Base-by-base conservation (phyloP, 805 yeast genomes). In the Ogataea glucozyma region DNA sequence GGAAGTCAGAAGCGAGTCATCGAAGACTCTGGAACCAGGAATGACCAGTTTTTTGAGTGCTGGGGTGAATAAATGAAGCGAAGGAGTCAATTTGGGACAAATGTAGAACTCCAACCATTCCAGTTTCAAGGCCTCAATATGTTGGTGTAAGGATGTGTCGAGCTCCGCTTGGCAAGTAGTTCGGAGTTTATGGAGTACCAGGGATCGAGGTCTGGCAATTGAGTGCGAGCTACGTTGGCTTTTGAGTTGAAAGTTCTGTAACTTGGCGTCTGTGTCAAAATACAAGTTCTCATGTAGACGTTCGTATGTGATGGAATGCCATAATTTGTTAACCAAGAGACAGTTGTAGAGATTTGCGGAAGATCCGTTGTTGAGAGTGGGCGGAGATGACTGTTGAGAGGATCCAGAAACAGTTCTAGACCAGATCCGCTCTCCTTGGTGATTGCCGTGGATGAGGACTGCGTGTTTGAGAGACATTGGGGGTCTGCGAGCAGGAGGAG, bases 51-150 rank as follows among this genome's bases (percentile, higher is more conserved):
- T 71, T 48, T 65, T 62, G 36, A 83, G 57, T 12, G 56, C 53
- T 6, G 68, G 54, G 4, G 67, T 48, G 33, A 81, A 66, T 58
- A 83, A 68, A 2, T 60, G 46, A 6, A 65, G 48, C 0, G 80
- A 66, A 4, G 96, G 96, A 6, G 73, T 55, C 22, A 86, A 58
- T 33, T 71, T 72, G 6, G 96, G 91, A 58, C 96, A 88, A 56
- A 90, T 84, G 64, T 85, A 88, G 53, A 88, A 71, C 60, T 89
- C 96, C 22, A 89, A 67, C 85, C 85, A 79, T 51, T 73, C 70
- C 32, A 88, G 60, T 31, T 71, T 66, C 3, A 73, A 68, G 27
- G 81, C 78, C 22, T 75, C 60, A 4, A 72, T 48, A 4, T 53
- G 41, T 14, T 26, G 11, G 10, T 61, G 56, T 2, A 76, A 64